Base-by-base conservation (phyloP, 306 rosid species). In the Dalbergia cochinchinensis region DNA sequence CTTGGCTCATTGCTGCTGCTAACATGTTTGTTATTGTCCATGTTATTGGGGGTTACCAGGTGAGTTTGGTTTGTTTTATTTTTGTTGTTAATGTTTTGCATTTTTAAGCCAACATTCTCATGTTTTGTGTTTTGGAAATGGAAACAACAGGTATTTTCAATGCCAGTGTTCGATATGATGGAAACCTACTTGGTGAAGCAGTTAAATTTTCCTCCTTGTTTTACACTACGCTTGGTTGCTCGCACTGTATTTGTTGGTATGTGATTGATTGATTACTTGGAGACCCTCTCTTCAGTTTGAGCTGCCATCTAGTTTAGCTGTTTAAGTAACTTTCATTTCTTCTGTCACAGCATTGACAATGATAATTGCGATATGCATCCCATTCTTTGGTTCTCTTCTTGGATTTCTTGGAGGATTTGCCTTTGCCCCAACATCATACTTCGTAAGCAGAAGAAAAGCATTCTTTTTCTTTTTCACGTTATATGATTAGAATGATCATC, bases 321-420 rank as follows among this genome's bases (percentile, higher is more conserved):
- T 18, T 74, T 8, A 63, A 69, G 7, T 50, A 53, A 63, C 8
- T 2, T 39, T 3, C 44, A 4, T 47, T 59, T 19, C 7, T 58
- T 54, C 61, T 58, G 9, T 71, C 75, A 53, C 88, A 94, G 98
- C 74, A 26, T 10, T 89, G 11, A 90, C 98, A 11, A 87, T 89
- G 96, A 0, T 87, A 11, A 5, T 92, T 20, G 98, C 54, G 31
- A 88, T 94, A 8, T 83, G 91, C 8, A 4, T 94, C 39, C 98
- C 98, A 2, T 94, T 94, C 89, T 94, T 94, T 6, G 89, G 97
- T 44, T 83, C 93, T 15, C 92, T 94, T 74, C 96, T 94, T 16
- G 98, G 98, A 83, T 89, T 94, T 84, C 83, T 94, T 4, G 98
- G 95, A 65, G 98, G 98, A 54, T 88, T 94, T 69, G 98, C 92